phyloP scores from a whole-genome alignment of 2,329 filamentous ascomycete genomes.

The Tolypocladium amazonense region DNA sequence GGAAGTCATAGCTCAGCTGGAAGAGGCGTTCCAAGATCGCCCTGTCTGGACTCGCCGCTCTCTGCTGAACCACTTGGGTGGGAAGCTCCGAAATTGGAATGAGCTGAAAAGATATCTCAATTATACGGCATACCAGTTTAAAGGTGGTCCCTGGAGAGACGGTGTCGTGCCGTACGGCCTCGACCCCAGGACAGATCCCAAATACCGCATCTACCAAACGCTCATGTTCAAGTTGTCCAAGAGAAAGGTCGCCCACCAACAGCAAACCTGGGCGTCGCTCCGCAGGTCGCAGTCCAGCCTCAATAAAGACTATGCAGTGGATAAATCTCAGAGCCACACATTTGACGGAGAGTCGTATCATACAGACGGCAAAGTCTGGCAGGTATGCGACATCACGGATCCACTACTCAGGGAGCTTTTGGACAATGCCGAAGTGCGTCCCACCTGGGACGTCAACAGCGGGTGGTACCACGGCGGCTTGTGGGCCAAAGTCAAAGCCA shows the following conservation, averaged over 20 bases:
- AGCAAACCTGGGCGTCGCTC: slow-evolving; percentile 38
- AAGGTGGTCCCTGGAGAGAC: slow-evolving; percentile 85
- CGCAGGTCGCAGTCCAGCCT: slow-evolving; percentile 28
- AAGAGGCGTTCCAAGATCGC: slow-evolving; percentile 56
- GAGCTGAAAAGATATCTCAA: slow-evolving; percentile 65
- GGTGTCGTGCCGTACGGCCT: slow-evolving; percentile 76
- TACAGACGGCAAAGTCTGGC: slow-evolving; percentile 83
- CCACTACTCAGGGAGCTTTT: slow-evolving; percentile 60
- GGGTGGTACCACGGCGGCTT: slow-evolving; percentile 82
- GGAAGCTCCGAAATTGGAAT: slow-evolving; percentile 39
- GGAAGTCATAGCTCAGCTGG: slow-evolving; percentile 53
- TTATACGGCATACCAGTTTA: slow-evolving; percentile 86
- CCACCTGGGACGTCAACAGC: slow-evolving; percentile 51
- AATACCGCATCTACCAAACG: slow-evolving; percentile 77
- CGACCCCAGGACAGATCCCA: slow-evolving; percentile 69
- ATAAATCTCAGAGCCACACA: slow-evolving; percentile 50
- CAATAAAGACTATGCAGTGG: slow-evolving; percentile 26
- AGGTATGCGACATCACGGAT: slow-evolving; percentile 85
- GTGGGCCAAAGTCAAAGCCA: slow-evolving; percentile 71
- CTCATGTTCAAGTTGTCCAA: slow-evolving; percentile 69
- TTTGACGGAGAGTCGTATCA: slow-evolving; percentile 72
- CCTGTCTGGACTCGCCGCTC: slow-evolving; percentile 83
- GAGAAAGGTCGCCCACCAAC: slow-evolving; percentile 33
- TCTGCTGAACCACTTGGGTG: slow-evolving; percentile 60
- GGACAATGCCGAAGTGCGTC: slow-evolving; percentile 47